Evolutionary conservation across 2,329 filamentous ascomycete species (phyloP).

Genomic region (Blumeriella jaapii): DNA sequence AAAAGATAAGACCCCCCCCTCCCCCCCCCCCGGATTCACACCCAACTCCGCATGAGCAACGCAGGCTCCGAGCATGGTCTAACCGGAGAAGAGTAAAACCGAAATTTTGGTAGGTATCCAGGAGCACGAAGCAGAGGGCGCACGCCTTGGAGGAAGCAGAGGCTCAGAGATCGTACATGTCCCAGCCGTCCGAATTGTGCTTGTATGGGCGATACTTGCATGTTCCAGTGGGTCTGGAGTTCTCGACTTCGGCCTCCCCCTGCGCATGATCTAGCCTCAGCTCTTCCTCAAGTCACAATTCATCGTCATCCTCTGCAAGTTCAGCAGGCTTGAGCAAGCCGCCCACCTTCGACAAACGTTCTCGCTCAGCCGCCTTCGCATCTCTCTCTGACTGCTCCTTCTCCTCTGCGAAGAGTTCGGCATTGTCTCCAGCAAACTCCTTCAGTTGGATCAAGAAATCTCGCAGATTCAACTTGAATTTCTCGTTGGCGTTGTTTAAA

Average conservation of each 20-base stretch:
- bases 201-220: slow-evolving; percentile 12
- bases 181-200: slow-evolving; percentile 48
- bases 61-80: slow-evolving; percentile 15
- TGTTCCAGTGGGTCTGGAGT: slow-evolving; percentile 7
- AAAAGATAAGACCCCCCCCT: slow-evolving; percentile 21
- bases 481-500: slow-evolving; percentile 77
- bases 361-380: slow-evolving; percentile 77
- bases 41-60: slow-evolving; percentile 19
- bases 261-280: slow-evolving; percentile 44
- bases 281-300: slow-evolving; percentile 73
- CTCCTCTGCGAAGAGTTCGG: slow-evolving; percentile 86
- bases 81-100: slow-evolving; percentile 12
- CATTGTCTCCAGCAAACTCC: slow-evolving; percentile 92
- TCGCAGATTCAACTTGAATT: slow-evolving; percentile 90
- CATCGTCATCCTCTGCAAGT: slow-evolving; percentile 74
- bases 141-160: slow-evolving; percentile 1
- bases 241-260: slow-evolving; percentile 8
- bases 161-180: slow-evolving; percentile 47
- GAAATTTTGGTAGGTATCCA: slow-evolving; percentile 16
- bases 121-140: slow-evolving; percentile 11
- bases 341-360: slow-evolving; percentile 88
- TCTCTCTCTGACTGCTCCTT: slow-evolving; percentile 85
- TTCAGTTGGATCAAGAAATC: slow-evolving; percentile 97
- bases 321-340: slow-evolving; percentile 96
- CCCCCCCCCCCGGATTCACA: slow-evolving; percentile 9